phyloP scores from a whole-genome alignment of 257 asterid genomes.

The Ophiorrhiza pumila region DNA sequence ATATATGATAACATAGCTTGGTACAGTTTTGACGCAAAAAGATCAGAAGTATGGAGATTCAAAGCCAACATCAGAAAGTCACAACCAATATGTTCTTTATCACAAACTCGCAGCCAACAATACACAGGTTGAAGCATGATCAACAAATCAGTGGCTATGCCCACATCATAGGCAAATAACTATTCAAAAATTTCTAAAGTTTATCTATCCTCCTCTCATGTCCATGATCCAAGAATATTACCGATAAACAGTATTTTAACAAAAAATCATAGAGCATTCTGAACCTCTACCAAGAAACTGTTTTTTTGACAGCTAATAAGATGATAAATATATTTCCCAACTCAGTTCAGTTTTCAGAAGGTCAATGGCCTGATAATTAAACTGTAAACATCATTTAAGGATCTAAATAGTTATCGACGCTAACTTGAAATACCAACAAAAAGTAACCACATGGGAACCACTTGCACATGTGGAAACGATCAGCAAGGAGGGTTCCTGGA shows the following conservation, averaged over 20 bases:
- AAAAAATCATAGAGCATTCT: background rate
- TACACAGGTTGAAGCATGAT: background rate
- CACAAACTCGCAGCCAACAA: background rate
- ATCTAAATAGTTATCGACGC: background rate
- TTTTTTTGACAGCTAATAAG: background rate
- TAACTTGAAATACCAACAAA: background rate
- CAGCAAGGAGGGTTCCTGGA: background rate
- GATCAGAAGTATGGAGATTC: background rate
- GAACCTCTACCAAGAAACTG: background rate
- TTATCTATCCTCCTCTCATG: background rate
- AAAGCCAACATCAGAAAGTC: background rate
- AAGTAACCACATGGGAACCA: background rate
- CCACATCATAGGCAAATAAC: background rate
- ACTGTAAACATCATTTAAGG: background rate
- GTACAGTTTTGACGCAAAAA: background rate
- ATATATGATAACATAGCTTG: background rate
- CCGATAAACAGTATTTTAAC: background rate
- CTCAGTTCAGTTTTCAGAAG: background rate
- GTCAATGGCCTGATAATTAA: background rate
- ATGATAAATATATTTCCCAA: background rate
- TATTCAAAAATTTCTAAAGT: too few relatives aligned
- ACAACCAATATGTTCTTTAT: background rate
- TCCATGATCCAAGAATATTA: background rate
- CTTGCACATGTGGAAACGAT: background rate
- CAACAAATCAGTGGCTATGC: background rate